These are phyloP conservation scores for Tricholoma sp. DNA, from an alignment of 768 basidiomycete genomes.

Conservation along the genomic window DNA sequence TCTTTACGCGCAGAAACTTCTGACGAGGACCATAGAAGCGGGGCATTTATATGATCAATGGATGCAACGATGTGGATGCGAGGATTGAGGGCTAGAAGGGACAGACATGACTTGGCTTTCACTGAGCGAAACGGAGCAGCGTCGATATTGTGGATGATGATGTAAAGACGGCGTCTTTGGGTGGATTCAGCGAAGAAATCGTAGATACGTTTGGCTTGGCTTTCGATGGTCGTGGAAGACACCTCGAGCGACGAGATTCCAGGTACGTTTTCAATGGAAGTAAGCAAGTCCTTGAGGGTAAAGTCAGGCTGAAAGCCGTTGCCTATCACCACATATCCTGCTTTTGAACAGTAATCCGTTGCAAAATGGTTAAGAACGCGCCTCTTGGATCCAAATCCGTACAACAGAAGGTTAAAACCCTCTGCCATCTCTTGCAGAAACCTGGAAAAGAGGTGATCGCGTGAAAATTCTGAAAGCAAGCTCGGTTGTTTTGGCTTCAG, in stretches of 20 bases:
- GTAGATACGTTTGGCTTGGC: slow-evolving; percentile 59
- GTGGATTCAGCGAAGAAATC: slow-evolving; percentile 46
- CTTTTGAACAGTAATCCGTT: slow-evolving; percentile 42
- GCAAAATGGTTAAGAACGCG: slow-evolving; percentile 72
- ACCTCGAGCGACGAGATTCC: slow-evolving; percentile 32
- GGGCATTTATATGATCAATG: slow-evolving; percentile 80
- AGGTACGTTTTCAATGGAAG: slow-evolving; percentile 51
- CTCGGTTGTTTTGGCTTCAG: slow-evolving; percentile 28
- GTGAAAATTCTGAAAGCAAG: slow-evolving; percentile 26
- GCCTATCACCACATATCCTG: slow-evolving; percentile 69
- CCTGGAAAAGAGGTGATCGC: slow-evolving; percentile 45
- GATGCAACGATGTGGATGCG: slow-evolving; percentile 81
- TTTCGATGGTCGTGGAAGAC: slow-evolving; percentile 43
- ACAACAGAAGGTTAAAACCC: slow-evolving; percentile 86
- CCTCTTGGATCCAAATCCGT: slow-evolving; percentile 89
- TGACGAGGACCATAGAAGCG: slow-evolving; percentile 77
- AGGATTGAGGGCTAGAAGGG: slow-evolving; percentile 66
- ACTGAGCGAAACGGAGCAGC: slow-evolving; percentile 58
- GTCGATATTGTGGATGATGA: slow-evolving; percentile 90
- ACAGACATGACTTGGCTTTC: slow-evolving; percentile 62
- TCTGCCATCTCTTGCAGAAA: slow-evolving; percentile 68
- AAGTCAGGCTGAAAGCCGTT: slow-evolving; percentile 76
- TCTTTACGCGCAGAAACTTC: slow-evolving; percentile 55
- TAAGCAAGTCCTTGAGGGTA: slow-evolving; percentile 61
- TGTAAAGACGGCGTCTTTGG: slow-evolving; percentile 41